Base-by-base conservation (phyloP, 768 basidiomycete species). In the Leccinum subgranulosum region DNA sequence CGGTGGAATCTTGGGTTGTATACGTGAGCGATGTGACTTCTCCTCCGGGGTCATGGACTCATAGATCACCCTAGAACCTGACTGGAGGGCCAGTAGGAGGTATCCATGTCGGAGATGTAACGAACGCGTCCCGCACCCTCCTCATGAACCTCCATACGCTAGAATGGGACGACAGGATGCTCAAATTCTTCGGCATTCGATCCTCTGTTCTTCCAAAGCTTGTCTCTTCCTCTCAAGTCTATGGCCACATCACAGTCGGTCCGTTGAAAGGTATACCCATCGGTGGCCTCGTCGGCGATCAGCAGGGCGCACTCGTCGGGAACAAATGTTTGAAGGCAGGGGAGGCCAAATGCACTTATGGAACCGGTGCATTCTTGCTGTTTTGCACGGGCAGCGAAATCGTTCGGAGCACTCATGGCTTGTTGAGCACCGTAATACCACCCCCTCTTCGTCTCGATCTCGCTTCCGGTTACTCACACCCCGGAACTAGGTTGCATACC, bases 291-390 rank as follows among this genome's bases (percentile, higher is more conserved):
- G 86, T 96, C 8, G 97, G 97, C n/a, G 97, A 99, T 70, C 97
- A 99, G 75, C 97, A 99, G 72, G 97, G 90, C 6, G 96, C 96
- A 23, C 77, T 99, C 23, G 85, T 98, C 51, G 97, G 96, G 0
- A 98, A 99, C 77, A 98, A 97, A 73, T 98, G 97, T 68, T 73
- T 99, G 54, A 78, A 69, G n/a, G 79, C 83, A 62, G 96, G 96
- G 17, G 90, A 98, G 71, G 96, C 95, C 3, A 99, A 99, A 75
- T 97, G 94, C 74, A 99, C 97, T 4, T 99, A 96, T 65, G 96
- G 96, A 25, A 98, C 96, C 2, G 96, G 97, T 29, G 94, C 94
- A 36, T 99, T 99, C 79, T 77, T 98, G 62, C 76, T 99, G 28
- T 98, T 97, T 81, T 92, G 91, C 75, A 98, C 97, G 1, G 97